Evolutionary conservation across 805 yeast genomes (phyloP), one percentile per base, ranked within the genome.

Genomic region (Cyberlindnera mycetangii): DNA sequence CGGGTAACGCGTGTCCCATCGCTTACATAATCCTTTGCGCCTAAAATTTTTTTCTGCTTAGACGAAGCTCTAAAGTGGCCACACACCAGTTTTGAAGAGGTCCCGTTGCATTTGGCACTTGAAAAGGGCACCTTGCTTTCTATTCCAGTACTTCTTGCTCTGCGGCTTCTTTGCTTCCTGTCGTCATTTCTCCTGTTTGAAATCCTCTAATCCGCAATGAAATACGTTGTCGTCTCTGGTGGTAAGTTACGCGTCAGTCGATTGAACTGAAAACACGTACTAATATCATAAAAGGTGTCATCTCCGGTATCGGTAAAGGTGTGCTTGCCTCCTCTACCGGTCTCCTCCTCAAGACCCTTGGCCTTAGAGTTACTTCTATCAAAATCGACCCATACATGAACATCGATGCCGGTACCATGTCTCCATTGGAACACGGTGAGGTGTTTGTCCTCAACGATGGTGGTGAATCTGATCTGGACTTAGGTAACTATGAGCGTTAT

Each of bases 371-470:
- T 51, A 92, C 99, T 4, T 89, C 98, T 14, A 92, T 93, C 72
- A 93, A 93, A 69, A 93, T 93, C 61, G 99, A 93, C 72, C 99
- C 99, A 32, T 93, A 93, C 70, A 87, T 93, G 95, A 93, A 93
- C 71, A 89, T 93, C 56, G 99, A 93, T 72, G 99, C 99, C 32
- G 99, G 99, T 59, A 93, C 99, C 36, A 93, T 93, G 99, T 88
- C 97, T 33, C 99, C 99, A 18, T 74, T 93, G 63, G 99, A 93
- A 69, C 99, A 93, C 65, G 99, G 99, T 58, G 99, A 93, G 69
- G 96, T 96, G 65, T 93, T 93, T 65, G 98, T 93, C 42, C 76
- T 93, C 62, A 87, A 92, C 66, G 99, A 93, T 65, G 99, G 99
- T 67, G 99, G 99, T 59, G 99, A 93, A 71, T 96, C 92, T 37